A percentile compares a stretch with the other conserved stretches of the same genome.
phyloP scores from a whole-genome alignment of 2,329 filamentous ascomycete genomes.

The Grosmannia penicillata region DNA sequence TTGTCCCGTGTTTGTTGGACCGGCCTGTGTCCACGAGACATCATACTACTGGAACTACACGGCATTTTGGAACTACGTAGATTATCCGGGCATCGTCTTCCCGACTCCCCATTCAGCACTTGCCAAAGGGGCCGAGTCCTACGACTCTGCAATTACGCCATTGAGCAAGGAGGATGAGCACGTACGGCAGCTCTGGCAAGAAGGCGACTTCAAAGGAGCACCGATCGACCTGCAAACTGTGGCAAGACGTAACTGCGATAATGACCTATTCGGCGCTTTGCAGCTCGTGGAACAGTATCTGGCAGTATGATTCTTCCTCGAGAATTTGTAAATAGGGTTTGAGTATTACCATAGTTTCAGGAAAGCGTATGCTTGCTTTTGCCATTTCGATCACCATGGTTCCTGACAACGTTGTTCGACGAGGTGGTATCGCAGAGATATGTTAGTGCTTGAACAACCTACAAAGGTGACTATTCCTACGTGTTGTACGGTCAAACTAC shows the following conservation, averaged over 20 bases:
- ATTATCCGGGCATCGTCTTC: slow-evolving; percentile 49
- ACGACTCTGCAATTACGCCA: slow-evolving; percentile 11
- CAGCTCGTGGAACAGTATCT: neutral
- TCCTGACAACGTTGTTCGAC: too few relatives aligned
- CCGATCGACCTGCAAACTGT: slow-evolving; percentile 39
- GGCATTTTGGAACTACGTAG: slow-evolving; percentile 52
- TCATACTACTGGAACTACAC: slow-evolving; percentile 48
- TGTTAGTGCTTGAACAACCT: too few relatives aligned
- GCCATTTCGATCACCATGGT: too few relatives aligned
- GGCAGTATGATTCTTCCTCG: too few relatives aligned
- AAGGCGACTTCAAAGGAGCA: slow-evolving; percentile 29
- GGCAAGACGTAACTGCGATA: slow-evolving; percentile 36
- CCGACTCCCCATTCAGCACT: slow-evolving; percentile 25
- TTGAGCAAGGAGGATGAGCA: slow-evolving; percentile 16
- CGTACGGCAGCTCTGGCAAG: slow-evolving; percentile 17
- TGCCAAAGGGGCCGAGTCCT: slow-evolving; percentile 14
- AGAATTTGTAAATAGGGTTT: too few relatives aligned
- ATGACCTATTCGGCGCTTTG: slow-evolving; percentile 14
- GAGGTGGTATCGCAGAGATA: too few relatives aligned
- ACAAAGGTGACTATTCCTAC: too few relatives aligned
- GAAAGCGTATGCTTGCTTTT: too few relatives aligned
- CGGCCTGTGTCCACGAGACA: slow-evolving; percentile 22
- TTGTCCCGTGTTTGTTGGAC: slow-evolving; percentile 21
- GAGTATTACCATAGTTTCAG: too few relatives aligned
- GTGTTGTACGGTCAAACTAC: too few relatives aligned